phyloP scores from a whole-genome alignment of 306 rosid genomes.

The Myrica gale region DNA sequence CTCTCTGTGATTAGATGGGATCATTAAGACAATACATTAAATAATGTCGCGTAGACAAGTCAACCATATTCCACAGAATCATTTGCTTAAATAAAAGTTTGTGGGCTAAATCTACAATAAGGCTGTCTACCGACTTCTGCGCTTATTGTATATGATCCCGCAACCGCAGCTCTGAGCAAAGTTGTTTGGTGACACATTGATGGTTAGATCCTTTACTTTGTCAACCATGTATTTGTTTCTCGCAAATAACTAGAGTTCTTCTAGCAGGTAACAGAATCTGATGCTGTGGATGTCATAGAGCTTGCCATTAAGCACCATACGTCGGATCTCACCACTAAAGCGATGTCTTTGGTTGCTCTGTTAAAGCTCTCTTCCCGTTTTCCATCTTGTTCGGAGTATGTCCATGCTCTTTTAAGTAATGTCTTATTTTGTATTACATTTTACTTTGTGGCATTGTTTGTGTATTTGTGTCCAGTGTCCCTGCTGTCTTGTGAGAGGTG shows the following conservation, averaged over 20 bases:
- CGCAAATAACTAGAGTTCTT: conserved; percentile 8
- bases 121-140: neutral
- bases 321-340: conserved; percentile 77
- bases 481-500: conserved; percentile 19
- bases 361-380: conserved; percentile 95
- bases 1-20: neutral
- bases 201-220: neutral
- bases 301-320: conserved; percentile 63
- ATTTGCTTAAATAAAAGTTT: neutral
- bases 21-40: neutral
- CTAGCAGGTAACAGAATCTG: conserved; percentile 83
- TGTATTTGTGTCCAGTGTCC: conserved; percentile 20
- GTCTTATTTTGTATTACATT: conserved; percentile 10
- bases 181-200: neutral
- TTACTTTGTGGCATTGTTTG: conserved; percentile 12
- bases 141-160: neutral
- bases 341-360: conserved; percentile 88
- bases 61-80: neutral
- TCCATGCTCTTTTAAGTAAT: conserved; percentile 15
- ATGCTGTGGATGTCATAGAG: conserved; percentile 77
- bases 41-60: neutral
- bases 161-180: neutral
- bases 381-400: conserved; percentile 93
- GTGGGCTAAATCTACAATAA: conserved; percentile 4
- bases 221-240: conserved; percentile 7